A percentile compares a stretch with the other conserved stretches of the same genome.
These are phyloP conservation scores for Hymenoscyphus linearis DNA, from an alignment of 2,329 filamentous ascomycete genomes.

Conservation along the genomic window DNA sequence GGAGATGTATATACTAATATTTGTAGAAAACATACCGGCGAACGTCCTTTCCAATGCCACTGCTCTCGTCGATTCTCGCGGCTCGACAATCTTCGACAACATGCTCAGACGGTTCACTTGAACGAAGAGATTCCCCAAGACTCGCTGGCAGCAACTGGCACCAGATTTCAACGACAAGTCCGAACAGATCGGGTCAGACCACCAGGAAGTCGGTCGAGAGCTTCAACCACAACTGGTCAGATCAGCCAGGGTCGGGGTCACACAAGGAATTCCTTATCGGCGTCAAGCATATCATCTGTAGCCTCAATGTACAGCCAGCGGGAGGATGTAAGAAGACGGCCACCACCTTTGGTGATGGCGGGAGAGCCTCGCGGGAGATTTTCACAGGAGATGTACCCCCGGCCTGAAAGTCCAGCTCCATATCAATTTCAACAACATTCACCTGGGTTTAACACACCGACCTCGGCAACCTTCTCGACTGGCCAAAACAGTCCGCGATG, in stretches of 20 bases:
- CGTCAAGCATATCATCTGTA: conserved; percentile 78
- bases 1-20: conserved; percentile 20
- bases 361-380: conserved; percentile 62
- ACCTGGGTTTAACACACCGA: conserved; percentile 76
- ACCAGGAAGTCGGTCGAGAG: conserved; percentile 65
- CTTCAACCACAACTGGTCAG: conserved; percentile 71
- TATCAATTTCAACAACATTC: conserved; percentile 65
- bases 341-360: conserved; percentile 78
- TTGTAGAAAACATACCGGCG: conserved; percentile 87
- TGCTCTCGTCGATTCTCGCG: conserved; percentile 90
- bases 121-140: conserved; percentile 95
- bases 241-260: conserved; percentile 71
- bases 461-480: conserved; percentile 75
- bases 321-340: conserved; percentile 65
- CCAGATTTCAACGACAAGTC: conserved; percentile 86
- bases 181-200: conserved; percentile 79
- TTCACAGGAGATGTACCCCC: conserved; percentile 60
- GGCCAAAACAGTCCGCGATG: conserved; percentile 73
- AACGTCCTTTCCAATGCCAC: conserved; percentile 94
- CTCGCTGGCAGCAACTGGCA: conserved; percentile 87
- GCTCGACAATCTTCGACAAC: conserved; percentile 90
- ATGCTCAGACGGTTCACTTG: conserved; percentile 95
- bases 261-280: conserved; percentile 73
- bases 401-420: conserved; percentile 49
- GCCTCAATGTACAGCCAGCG: conserved; percentile 45